Evolutionary conservation across 805 yeast species (phyloP).

Genomic region (Kodamaea fukazawae): DNA sequence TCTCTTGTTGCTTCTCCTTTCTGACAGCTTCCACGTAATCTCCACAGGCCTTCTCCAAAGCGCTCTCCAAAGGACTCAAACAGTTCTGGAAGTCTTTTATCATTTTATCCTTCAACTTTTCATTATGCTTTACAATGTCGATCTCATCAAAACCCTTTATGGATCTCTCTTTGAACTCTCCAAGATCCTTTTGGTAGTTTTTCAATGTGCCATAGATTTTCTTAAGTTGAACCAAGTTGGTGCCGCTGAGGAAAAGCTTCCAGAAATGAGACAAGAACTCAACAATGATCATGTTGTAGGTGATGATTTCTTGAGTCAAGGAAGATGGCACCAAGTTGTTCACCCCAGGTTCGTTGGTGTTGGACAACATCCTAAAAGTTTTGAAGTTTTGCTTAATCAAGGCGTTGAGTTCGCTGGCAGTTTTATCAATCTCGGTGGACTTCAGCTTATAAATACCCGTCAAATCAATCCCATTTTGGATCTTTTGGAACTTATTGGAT

Average conservation of each 20-base stretch:
- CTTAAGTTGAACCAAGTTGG: conserved; percentile 37
- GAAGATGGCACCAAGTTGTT: conserved; percentile 35
- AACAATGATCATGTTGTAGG: conserved; percentile 38
- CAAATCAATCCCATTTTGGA: conserved; percentile 20
- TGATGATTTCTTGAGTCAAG: conserved; percentile 32
- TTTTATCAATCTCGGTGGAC: conserved; percentile 38
- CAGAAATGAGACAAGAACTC: conserved; percentile 45
- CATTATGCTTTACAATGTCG: conserved; percentile 22
- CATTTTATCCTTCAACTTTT: conserved; percentile 32
- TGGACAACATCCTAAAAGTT: conserved; percentile 42
- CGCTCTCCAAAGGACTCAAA: conserved; percentile 29
- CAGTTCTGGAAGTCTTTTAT: conserved; percentile 32
- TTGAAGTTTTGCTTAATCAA: conserved; percentile 54
- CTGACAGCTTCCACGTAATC: conserved; percentile 34
- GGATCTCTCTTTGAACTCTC: conserved; percentile 25
- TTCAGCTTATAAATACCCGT: conserved; percentile 29
- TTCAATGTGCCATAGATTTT: conserved; percentile 37
- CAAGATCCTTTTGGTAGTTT: conserved; percentile 30
- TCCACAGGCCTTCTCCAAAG: conserved; percentile 32
- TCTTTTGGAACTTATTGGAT: conserved; percentile 15
- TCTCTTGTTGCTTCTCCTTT: conserved; percentile 6
- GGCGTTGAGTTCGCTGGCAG: conserved; percentile 43
- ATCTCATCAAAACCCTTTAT: conserved; percentile 13
- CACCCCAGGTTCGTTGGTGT: conserved; percentile 13
- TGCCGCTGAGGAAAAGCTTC: conserved; percentile 36